Percentiles rank a stretch among this genome's conserved stretches.
phyloP scores from a whole-genome alignment of 345 rosid species.

The Microthlaspi erraticum region DNA sequence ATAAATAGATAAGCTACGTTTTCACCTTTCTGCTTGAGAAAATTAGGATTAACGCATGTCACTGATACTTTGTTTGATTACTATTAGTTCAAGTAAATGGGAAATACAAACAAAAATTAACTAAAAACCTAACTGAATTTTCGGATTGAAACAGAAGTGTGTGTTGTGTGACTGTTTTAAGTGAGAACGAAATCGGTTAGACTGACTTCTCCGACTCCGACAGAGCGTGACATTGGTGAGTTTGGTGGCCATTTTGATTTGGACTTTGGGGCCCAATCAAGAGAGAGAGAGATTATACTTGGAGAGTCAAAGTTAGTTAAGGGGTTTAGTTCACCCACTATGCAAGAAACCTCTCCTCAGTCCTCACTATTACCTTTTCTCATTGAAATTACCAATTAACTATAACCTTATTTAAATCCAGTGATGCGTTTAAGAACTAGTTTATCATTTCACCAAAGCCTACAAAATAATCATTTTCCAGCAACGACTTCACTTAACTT shows the following conservation, averaged over 20 bases:
- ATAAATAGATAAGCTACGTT: background rate
- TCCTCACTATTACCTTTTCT: constrained; percentile 20
- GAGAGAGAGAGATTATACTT: background rate
- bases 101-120: background rate
- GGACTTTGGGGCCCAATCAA: constrained; percentile 37
- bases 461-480: background rate
- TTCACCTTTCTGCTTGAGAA: background rate
- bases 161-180: constrained; percentile 28
- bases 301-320: constrained; percentile 30
- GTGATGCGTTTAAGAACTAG: constrained; percentile 17
- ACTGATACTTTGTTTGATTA: background rate
- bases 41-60: background rate
- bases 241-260: constrained; percentile 46
- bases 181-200: constrained; percentile 37
- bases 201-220: constrained; percentile 38
- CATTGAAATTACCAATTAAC: constrained; percentile 28
- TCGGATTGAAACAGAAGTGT: constrained; percentile 20
- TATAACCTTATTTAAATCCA: constrained; percentile 1
- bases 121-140: background rate
- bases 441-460: constrained; percentile 19
- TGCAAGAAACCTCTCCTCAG: constrained; percentile 28
- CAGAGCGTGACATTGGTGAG: constrained; percentile 41
- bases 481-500: constrained; percentile 41
- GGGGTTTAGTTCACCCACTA: constrained; percentile 48
- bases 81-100: background rate